Base-by-base conservation (phyloP, 2,329 filamentous ascomycete genomes). In the Fusarium azukiicola region DNA sequence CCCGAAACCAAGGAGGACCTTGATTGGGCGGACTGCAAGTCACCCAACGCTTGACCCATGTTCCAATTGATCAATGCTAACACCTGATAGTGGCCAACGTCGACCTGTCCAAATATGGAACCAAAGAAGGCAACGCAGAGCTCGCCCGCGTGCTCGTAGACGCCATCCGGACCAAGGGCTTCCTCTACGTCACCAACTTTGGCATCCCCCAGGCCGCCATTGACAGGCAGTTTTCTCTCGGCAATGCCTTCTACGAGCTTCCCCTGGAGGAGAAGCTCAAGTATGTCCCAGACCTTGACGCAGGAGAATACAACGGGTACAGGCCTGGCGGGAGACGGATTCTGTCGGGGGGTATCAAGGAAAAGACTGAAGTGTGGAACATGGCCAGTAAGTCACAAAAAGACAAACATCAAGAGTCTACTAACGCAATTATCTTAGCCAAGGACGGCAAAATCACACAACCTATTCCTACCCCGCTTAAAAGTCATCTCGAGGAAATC, bases 181-280 rank as follows among this genome's bases (percentile, higher is more conserved):
- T 83, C 68, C 79, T 83, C 44, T 83, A 83, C 7, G 81, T 94
- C 3, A 92, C 90, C 74, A 94, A 95, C 84, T 94, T 92, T 79
- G 92, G 90, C 76, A 90, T 94, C 23, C 86, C 87, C 1, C 92
- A 94, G 81, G 90, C 92, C 52, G 89, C 90, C 40, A 90, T 94
- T 1, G 90, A 94, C 73, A 85, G 86, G 2, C 93, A 94, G 72
- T 94, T 94, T 74, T 90, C 92, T 5, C 87, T 94, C 1, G 93
- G 91, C 0, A 89, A 92, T 50, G 89, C 91, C 27, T 92, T 94
- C 79, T 87, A 87, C 23, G 75, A 84, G 2, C 88, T 94, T 0
- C 92, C 93, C 0, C 84, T 91, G 0, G 91, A 92, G 16, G 92
- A 94, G 82, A 94, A 94, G 82, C 87, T 93, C 71, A 92, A 93